Evolutionary conservation across 2,329 filamentous ascomycete genomes (phyloP).

Genomic region (Pleurostoma richardsiae): DNA sequence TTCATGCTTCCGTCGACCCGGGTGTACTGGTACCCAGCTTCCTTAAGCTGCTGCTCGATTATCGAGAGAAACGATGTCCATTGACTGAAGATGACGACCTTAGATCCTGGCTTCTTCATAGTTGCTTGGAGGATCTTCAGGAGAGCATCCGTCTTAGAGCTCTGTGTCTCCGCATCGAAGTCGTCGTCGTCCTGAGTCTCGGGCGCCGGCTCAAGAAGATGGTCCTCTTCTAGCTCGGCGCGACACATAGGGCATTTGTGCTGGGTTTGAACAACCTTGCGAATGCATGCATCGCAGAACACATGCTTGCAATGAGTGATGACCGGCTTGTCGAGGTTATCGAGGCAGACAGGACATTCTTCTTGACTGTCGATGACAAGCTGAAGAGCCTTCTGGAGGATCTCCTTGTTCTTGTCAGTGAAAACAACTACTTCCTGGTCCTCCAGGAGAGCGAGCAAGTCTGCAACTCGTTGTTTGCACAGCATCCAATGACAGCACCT

Average conservation of each 20-base stretch:
- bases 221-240: conserved; percentile 54
- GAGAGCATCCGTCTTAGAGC: conserved; percentile 78
- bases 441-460: conserved; percentile 66
- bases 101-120: conserved; percentile 56
- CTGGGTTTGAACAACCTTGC: conserved; percentile 67
- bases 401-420: conserved; percentile 64
- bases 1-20: conserved; percentile 81
- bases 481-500: conserved; percentile 85
- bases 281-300: conserved; percentile 72
- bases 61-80: conserved; percentile 73
- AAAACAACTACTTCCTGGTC: conserved; percentile 62
- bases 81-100: conserved; percentile 71
- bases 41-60: conserved; percentile 62
- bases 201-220: conserved; percentile 60
- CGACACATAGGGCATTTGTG: conserved; percentile 84
- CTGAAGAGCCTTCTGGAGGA: conserved; percentile 71
- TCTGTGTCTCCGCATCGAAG: conserved; percentile 60
- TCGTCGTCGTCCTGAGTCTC: conserved; percentile 45
- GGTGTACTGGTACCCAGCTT: conserved; percentile 56
- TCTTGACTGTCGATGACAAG: conserved; percentile 76
- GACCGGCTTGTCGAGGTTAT: conserved; percentile 64
- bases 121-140: conserved; percentile 70
- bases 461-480: conserved; percentile 67
- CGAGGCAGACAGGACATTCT: conserved; percentile 78
- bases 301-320: conserved; percentile 83